Evolutionary conservation across 2,329 filamentous ascomycete species (phyloP), one percentile per base, ranked within the genome.

Genomic region (Amauroascus niger): DNA sequence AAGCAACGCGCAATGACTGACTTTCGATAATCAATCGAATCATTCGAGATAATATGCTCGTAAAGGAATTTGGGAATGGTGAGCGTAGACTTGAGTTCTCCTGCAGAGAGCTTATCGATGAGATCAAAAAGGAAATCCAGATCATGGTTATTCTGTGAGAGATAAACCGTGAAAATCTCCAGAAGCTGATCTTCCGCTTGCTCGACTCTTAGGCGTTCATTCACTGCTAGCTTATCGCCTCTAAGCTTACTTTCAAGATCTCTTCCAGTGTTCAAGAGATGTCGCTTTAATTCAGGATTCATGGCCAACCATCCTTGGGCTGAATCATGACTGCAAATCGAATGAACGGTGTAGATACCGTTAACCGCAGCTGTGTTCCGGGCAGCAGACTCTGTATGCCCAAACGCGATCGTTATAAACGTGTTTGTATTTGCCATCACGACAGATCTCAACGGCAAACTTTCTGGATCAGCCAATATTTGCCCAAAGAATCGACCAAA

Each of bases 401-500:
- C 85, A 57, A 76, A 76, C 22, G 80, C 77, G 43, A 79, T 78
- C 46, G 79, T 78, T 58, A 89, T 78, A 53, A 98, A 79, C 0
- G 76, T 79, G 47, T 89, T 82, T 1, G 88, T 78, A 57, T 91
- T 86, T 16, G 81, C 79, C 52, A 84, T 80, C 6, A 93, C 83
- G 35, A 84, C 81, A 47, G 87, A 83, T 49, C 93, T 80, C 41
- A 98, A 72, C 1, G 84, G 76, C 26, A 77, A 79, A 65, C 89
- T 95, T 14, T 86, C 83, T 0, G 82, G 76, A 63, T 95, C 82
- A 2, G 80, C 78, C 20, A 98, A 77, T 13, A 95, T 82, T 66
- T 98, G 93, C 0, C 88, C 87, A 59, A 98, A 82, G 68, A 98
- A 88, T 14, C 93, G 83, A 2, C 94, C 93, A 63, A 94, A 95